phyloP scores from a whole-genome alignment of 192 early-diverging fungal genomes.

The Thamnidium elegans region DNA sequence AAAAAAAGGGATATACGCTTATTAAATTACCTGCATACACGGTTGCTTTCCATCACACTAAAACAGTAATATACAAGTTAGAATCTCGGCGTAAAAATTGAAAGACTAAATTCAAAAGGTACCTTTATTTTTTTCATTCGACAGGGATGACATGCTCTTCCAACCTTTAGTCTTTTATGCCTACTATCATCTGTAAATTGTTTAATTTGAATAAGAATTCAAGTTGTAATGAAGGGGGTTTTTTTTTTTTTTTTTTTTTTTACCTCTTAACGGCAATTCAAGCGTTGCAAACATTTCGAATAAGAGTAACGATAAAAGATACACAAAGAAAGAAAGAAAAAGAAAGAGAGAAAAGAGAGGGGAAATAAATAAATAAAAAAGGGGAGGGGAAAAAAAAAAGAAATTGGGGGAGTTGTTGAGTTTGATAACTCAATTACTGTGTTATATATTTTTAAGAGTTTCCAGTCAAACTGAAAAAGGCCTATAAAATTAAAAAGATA shows the following conservation, averaged over 20 bases:
- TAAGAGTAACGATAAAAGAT: background rate
- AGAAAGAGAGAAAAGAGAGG: slow-evolving; percentile 7
- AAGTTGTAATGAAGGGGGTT: background rate
- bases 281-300: slow-evolving; percentile 38
- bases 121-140: slow-evolving; percentile 41
- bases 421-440: background rate
- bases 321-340: background rate
- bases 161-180: slow-evolving; percentile 34
- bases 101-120: background rate
- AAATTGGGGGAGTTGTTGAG: slow-evolving; percentile 12
- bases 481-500: no score
- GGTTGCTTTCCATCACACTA: slow-evolving; percentile 43
- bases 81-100: background rate
- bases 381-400: slow-evolving; percentile 3
- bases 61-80: background rate
- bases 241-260: background rate
- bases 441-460: no score
- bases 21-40: slow-evolving; percentile 35
- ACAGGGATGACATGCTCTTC: slow-evolving; percentile 36
- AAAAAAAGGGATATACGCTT: background rate
- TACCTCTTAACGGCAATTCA: slow-evolving; percentile 37
- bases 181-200: slow-evolving; percentile 29
- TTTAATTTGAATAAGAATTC: background rate
- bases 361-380: slow-evolving; percentile 2
- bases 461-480: no score